Evolutionary conservation across 805 yeast genomes (phyloP).

Genomic region (Teunomyces gatunensis): DNA sequence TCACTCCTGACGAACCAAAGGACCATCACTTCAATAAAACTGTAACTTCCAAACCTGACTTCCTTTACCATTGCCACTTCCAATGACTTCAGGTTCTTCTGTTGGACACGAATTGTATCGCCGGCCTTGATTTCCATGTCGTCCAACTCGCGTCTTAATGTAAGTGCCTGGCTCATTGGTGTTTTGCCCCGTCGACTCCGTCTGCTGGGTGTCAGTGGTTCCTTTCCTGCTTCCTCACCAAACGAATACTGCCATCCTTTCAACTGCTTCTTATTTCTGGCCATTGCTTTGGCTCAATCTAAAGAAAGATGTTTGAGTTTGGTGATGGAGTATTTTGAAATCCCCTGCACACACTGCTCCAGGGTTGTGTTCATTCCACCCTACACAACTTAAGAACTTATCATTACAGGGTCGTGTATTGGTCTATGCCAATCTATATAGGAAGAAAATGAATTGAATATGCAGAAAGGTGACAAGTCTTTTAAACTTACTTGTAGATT

Average conservation of each 20-base stretch:
- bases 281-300: not conserved
- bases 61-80: conserved; percentile 51
- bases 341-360: not conserved
- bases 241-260: conserved; percentile 36
- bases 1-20: conserved; percentile 44
- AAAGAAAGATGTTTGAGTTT: not conserved
- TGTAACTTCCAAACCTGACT: conserved; percentile 48
- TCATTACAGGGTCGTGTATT: not conserved
- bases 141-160: conserved; percentile 30
- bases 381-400: not conserved
- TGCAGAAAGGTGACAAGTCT: not conserved
- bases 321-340: not conserved
- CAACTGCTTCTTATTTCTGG: conserved; percentile 9
- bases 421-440: conserved; percentile 3
- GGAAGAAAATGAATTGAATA: conserved; percentile 2
- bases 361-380: not conserved
- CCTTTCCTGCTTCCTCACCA: conserved; percentile 8
- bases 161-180: conserved; percentile 6
- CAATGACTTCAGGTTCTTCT: conserved; percentile 22
- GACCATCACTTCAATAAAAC: conserved; percentile 47
- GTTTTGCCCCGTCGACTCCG: conserved; percentile 14
- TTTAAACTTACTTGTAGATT: conserved; percentile 47
- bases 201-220: conserved; percentile 1
- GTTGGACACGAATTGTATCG: conserved; percentile 45
- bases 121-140: conserved; percentile 52